These are phyloP conservation scores for Handroanthus guayacan DNA, from an alignment of 257 asterid genomes.

Conservation along the genomic window DNA sequence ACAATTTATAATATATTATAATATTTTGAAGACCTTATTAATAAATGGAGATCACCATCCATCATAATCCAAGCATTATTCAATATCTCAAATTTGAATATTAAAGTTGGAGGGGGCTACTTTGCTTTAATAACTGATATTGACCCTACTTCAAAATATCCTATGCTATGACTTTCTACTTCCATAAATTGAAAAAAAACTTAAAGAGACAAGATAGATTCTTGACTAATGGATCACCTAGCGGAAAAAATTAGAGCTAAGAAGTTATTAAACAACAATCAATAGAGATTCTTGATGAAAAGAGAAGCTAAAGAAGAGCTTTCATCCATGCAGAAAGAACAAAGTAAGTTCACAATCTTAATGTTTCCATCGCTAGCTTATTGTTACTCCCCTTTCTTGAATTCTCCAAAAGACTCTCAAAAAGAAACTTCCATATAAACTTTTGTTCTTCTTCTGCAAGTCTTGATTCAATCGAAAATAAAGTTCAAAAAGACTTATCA, in stretches of 20 bases:
- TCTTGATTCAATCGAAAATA: slow-evolving; percentile 10
- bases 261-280: background rate
- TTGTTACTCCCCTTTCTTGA: slow-evolving; percentile 26
- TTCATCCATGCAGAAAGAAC: slow-evolving; percentile 29
- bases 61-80: background rate
- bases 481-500: background rate
- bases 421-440: slow-evolving; percentile 7
- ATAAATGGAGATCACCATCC: background rate
- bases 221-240: background rate
- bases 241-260: background rate
- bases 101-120: background rate
- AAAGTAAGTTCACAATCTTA: slow-evolving; percentile 26
- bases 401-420: slow-evolving; percentile 26
- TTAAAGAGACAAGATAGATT: background rate
- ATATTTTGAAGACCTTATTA: too few relatives aligned
- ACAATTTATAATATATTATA: too few relatives aligned
- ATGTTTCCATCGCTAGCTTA: slow-evolving; percentile 50
- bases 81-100: background rate
- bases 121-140: background rate
- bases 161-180: background rate
- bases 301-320: background rate
- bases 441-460: slow-evolving; percentile 18
- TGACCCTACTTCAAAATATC: background rate
- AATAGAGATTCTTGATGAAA: background rate
- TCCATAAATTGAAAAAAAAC: background rate